phyloP scores from a whole-genome alignment of 1,284 basidiomycete species.

The Tylopilus sp. region DNA sequence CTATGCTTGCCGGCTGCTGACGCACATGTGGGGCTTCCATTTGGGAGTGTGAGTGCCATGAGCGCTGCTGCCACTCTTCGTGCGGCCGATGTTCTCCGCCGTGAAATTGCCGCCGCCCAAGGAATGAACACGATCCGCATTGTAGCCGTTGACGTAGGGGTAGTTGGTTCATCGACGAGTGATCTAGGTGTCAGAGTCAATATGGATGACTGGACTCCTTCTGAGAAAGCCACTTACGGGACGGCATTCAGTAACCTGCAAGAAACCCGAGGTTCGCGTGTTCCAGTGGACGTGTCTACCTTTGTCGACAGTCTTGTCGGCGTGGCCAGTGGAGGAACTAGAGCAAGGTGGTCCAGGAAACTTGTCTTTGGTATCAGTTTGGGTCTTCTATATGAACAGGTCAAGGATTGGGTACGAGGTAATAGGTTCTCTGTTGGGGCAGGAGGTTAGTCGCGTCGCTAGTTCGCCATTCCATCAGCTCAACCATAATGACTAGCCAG shows the following conservation, averaged over 20 bases:
- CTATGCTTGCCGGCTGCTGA: slow-evolving; percentile 67
- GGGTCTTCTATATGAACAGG: slow-evolving; percentile 38
- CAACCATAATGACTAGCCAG: slow-evolving; percentile 40
- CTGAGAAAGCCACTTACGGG: slow-evolving; percentile 66
- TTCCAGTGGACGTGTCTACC: slow-evolving; percentile 49
- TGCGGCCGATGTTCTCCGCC: slow-evolving; percentile 62
- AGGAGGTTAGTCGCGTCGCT: slow-evolving; percentile 50
- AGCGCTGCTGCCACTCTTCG: slow-evolving; percentile 65
- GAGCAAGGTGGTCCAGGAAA: slow-evolving; percentile 34
- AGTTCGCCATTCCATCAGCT: slow-evolving; percentile 1
- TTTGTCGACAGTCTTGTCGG: slow-evolving; percentile 56
- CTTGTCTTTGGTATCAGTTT: slow-evolving; percentile 42
- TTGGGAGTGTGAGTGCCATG: slow-evolving; percentile 57
- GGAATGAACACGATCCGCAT: slow-evolving; percentile 57
- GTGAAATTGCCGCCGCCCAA: slow-evolving; percentile 59
- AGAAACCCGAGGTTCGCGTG: slow-evolving; percentile 41
- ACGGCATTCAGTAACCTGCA: slow-evolving; percentile 55
- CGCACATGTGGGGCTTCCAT: slow-evolving; percentile 66
- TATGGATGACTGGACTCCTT: slow-evolving; percentile 65
- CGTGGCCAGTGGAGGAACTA: slow-evolving; percentile 51
- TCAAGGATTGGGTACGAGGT: slow-evolving; percentile 50
- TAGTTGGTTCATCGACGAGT: slow-evolving; percentile 18
- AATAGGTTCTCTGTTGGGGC: slow-evolving; percentile 66
- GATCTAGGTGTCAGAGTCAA: slow-evolving; percentile 1
- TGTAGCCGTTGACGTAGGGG: slow-evolving; percentile 49